A percentile compares a stretch with the other conserved stretches of the same genome.
phyloP scores from a whole-genome alignment of 2,329 filamentous ascomycete species.

The Epichloe glyceriae region DNA sequence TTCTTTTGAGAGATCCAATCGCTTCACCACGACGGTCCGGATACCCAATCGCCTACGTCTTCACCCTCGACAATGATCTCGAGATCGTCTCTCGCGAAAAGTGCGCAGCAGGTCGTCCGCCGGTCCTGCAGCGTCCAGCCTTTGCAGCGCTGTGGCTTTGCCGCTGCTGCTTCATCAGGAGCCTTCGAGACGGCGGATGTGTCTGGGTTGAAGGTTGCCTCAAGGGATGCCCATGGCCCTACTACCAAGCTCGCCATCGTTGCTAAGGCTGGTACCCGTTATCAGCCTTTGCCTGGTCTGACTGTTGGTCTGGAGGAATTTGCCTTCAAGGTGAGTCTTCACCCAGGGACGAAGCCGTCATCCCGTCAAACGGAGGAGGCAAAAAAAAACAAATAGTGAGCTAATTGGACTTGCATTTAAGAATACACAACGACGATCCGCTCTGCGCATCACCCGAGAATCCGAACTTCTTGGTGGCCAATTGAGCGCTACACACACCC shows the following conservation, averaged over 20 bases:
- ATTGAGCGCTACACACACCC: conserved; percentile 76
- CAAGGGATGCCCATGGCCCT: conserved; percentile 75
- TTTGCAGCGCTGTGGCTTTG: conserved; percentile 38
- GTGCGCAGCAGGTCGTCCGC: conserved; percentile 44
- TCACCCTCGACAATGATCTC: conserved; percentile 48
- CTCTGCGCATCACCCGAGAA: conserved; percentile 87
- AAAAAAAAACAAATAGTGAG: conserved; percentile 16
- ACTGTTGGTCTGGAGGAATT: conserved; percentile 86
- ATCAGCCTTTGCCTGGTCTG: conserved; percentile 79
- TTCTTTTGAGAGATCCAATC: conserved; percentile 27
- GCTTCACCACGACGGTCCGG: conserved; percentile 27
- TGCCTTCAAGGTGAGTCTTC: conserved; percentile 71
- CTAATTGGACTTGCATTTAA: conserved; percentile 36
- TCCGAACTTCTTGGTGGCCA: conserved; percentile 88
- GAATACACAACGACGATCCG: conserved; percentile 80
- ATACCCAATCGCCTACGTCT: conserved; percentile 43
- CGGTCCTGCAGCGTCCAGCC: conserved; percentile 43
- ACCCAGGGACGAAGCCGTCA: conserved; percentile 4
- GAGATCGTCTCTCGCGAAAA: conserved; percentile 46
- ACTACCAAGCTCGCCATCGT: conserved; percentile 87
- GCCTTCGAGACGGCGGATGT: conserved; percentile 80
- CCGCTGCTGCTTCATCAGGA: conserved; percentile 54
- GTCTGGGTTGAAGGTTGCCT: conserved; percentile 82
- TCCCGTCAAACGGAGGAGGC: conserved; percentile 5
- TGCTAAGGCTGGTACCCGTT: conserved; percentile 87